Conservation (phyloP, 768 basidiomycete species). For the Termitomyces heimii region DNA sequence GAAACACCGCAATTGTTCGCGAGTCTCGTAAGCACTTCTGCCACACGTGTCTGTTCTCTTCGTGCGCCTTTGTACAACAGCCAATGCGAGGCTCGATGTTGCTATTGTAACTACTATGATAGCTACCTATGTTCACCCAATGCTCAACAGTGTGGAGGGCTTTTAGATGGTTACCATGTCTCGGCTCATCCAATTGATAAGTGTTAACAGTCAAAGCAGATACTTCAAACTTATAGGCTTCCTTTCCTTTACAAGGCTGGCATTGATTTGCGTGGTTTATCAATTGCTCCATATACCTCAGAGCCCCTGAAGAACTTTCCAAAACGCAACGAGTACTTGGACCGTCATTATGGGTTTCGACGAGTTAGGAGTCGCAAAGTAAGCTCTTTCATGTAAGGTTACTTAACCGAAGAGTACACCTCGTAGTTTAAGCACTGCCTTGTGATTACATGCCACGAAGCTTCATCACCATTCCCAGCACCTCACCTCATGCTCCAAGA, state of each 20-base stretch:
- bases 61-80: background rate
- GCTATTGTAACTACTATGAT: background rate
- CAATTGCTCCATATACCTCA: background rate
- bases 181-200: background rate
- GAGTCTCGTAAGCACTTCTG: background rate
- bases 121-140: background rate
- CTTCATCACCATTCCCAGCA: background rate
- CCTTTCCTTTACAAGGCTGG: background rate
- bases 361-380: background rate
- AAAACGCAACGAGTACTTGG: background rate
- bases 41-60: background rate
- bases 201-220: background rate
- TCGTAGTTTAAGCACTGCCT: background rate
- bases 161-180: background rate
- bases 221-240: background rate
- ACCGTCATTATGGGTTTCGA: background rate
- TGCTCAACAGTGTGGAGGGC: background rate
- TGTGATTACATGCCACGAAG: background rate
- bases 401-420: background rate
- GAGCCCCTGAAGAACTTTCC: background rate
- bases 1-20: constrained; percentile 3
- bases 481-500: background rate
- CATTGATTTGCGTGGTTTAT: background rate
- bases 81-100: background rate
- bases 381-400: background rate